phyloP scores from a whole-genome alignment of 352 stramenopile genomes.

The Peronospora farinosa region DNA sequence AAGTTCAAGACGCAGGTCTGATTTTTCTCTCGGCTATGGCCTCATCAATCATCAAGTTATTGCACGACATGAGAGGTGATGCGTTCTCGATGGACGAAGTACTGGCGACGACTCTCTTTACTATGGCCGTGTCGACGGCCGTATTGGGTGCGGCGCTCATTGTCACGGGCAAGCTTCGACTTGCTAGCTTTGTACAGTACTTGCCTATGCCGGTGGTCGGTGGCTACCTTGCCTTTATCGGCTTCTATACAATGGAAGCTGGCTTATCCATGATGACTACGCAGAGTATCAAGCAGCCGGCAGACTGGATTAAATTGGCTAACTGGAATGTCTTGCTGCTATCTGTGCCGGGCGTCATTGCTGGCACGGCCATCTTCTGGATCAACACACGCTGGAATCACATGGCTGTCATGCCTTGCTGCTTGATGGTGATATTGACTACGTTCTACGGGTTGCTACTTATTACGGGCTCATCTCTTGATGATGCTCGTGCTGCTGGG shows the following conservation, averaged over 20 bases:
- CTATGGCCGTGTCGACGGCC: slow-evolving; percentile 88
- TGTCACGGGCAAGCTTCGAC: slow-evolving; percentile 90
- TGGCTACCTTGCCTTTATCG: slow-evolving; percentile 97
- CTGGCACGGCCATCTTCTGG: slow-evolving; percentile 80
- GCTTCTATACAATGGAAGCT: slow-evolving; percentile 85
- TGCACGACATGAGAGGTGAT: slow-evolving; percentile 59
- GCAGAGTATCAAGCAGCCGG: slow-evolving; percentile 83
- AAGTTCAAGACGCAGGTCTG: slow-evolving; percentile 98
- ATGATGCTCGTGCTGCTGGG: slow-evolving; percentile 86
- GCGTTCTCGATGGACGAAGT: slow-evolving; percentile 69
- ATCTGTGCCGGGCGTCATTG: slow-evolving; percentile 78
- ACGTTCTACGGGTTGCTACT: slow-evolving; percentile 82
- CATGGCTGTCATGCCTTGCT: slow-evolving; percentile 75
- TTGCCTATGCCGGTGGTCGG: slow-evolving; percentile 96
- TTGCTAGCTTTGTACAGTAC: slow-evolving; percentile 95
- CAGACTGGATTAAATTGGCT: slow-evolving; percentile 80
- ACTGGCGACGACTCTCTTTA: slow-evolving; percentile 92
- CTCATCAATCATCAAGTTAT: slow-evolving; percentile 73
- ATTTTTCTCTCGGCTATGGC: slow-evolving; percentile 98
- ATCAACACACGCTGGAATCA: slow-evolving; percentile 77
- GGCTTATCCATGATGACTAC: slow-evolving; percentile 86
- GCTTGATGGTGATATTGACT: slow-evolving; percentile 86
- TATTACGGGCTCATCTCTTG: slow-evolving; percentile 57
- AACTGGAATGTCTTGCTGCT: slow-evolving; percentile 74
- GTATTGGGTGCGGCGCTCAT: slow-evolving; percentile 91